phyloP scores from a whole-genome alignment of 495 filamentous ascomycete genomes.

The Aspergillus mulundensis region DNA sequence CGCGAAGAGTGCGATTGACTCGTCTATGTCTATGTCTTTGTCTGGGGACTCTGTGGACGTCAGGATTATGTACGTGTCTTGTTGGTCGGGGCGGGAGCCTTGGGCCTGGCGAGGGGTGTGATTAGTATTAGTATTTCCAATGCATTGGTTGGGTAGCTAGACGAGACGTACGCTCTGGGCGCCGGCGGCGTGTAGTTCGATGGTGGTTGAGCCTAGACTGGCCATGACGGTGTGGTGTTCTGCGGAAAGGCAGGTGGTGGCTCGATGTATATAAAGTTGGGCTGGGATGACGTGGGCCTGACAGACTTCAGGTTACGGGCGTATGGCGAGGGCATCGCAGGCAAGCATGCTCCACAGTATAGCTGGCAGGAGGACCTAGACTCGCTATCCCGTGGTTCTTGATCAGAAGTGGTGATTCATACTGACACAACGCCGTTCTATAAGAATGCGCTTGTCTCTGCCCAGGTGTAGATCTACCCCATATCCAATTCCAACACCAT shows the following conservation, averaged over 20 bases:
- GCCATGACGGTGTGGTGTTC: background rate
- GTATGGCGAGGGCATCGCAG: too few relatives aligned
- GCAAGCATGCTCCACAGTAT: too few relatives aligned
- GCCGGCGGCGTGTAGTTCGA: background rate
- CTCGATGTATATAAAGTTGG: background rate
- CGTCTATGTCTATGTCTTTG: background rate
- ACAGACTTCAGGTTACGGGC: too few relatives aligned
- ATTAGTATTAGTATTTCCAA: background rate
- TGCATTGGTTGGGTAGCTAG: too few relatives aligned
- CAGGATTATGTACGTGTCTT: background rate
- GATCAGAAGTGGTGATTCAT: background rate
- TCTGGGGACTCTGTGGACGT: background rate
- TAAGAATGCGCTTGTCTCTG: background rate
- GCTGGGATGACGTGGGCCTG: background rate
- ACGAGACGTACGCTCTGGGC: background rate
- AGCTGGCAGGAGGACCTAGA: background rate
- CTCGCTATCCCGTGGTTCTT: background rate
- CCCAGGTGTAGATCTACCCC: too few relatives aligned
- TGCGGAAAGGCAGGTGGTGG: background rate
- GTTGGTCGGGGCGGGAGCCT: background rate
- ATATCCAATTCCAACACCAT: too few relatives aligned
- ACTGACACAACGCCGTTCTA: background rate
- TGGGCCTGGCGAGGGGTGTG: background rate
- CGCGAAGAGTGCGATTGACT: slow-evolving; percentile 37
- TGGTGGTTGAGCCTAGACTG: background rate